phyloP scores from a whole-genome alignment of 306 rosid genomes.

The Inga laurina region DNA sequence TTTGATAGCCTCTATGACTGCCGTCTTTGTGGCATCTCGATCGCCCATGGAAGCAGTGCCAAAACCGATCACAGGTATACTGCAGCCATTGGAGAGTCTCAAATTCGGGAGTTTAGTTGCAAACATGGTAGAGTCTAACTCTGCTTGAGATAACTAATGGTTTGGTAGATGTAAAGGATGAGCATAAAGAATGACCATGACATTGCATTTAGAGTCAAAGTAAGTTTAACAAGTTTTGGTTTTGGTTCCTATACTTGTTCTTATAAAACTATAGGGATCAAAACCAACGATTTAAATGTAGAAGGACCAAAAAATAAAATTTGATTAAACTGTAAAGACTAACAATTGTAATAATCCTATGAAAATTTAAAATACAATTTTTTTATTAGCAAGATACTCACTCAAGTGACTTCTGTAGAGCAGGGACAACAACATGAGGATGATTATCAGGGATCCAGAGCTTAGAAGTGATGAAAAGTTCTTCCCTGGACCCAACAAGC shows the following conservation, averaged over 20 bases:
- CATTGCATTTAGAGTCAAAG: not conserved
- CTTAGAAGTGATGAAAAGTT: conserved; percentile 24
- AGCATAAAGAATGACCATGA: not conserved
- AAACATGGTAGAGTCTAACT: not conserved
- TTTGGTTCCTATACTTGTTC: no score
- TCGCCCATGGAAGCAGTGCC: not conserved
- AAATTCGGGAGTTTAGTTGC: not conserved
- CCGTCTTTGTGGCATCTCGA: not conserved
- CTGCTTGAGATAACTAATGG: not conserved
- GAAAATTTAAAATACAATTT: not conserved
- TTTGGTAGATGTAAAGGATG: not conserved
- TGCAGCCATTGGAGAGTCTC: not conserved
- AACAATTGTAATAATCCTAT: no score
- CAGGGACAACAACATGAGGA: not conserved
- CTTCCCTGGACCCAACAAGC: not conserved
- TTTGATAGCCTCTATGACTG: not conserved
- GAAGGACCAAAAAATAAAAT: no score
- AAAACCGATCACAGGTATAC: not conserved
- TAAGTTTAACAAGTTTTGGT: no score
- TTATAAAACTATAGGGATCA: no score
- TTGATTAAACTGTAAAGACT: no score
- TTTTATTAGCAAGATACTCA: not conserved
- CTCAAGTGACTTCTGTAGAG: not conserved
- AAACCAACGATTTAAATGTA: no score
- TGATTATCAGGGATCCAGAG: not conserved